Conservation (phyloP, 2,329 filamentous ascomycete genomes). For the Alternaria gansuensis region DNA sequence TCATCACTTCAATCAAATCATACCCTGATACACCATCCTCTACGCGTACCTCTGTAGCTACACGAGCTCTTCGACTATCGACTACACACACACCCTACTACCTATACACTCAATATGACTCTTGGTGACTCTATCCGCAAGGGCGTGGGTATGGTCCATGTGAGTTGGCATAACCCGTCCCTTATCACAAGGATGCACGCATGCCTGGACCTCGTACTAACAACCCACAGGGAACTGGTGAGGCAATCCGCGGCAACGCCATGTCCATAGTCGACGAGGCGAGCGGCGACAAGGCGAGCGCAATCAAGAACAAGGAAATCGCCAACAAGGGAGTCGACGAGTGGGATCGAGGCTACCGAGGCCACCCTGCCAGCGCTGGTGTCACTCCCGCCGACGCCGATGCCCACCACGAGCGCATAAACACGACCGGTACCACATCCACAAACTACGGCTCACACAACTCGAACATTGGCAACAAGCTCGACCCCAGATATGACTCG, state of each 20-base stretch:
- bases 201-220: slow-evolving; percentile 17
- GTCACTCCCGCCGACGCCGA: slow-evolving; percentile 39
- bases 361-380: slow-evolving; percentile 42
- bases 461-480: slow-evolving; percentile 45
- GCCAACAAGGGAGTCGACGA: slow-evolving; percentile 48
- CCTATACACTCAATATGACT: slow-evolving; percentile 32
- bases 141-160: slow-evolving; percentile 49
- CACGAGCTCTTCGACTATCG: background rate
- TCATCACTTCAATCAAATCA: background rate
- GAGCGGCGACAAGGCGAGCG: slow-evolving; percentile 40
- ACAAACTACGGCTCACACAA: slow-evolving; percentile 47
- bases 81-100: slow-evolving; percentile 8
- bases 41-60: slow-evolving; percentile 10
- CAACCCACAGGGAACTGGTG: slow-evolving; percentile 47
- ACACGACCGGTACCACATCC: slow-evolving; percentile 30
- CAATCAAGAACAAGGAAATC: slow-evolving; percentile 45
- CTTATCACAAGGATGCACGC: background rate
- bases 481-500: slow-evolving; percentile 46
- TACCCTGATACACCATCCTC: slow-evolving; percentile 9
- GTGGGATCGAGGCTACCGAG: slow-evolving; percentile 47
- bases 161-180: slow-evolving; percentile 24
- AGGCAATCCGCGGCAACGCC: slow-evolving; percentile 52
- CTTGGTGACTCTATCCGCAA: slow-evolving; percentile 47
- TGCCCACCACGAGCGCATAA: slow-evolving; percentile 36
- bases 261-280: slow-evolving; percentile 50